Conservation (phyloP, 2,329 filamentous ascomycete species). For the Fusarium subtropicale region DNA sequence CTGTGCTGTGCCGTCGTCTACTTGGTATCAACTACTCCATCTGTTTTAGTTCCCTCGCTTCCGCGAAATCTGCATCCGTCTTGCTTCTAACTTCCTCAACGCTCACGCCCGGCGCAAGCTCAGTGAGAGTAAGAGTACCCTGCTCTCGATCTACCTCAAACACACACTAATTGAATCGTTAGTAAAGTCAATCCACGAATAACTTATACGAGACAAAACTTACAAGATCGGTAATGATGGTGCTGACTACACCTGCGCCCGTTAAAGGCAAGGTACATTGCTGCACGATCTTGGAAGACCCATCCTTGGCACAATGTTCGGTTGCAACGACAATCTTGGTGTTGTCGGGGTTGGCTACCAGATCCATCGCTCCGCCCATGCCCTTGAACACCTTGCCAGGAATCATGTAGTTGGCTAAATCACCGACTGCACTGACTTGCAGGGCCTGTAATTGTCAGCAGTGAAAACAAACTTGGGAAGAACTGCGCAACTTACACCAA, state of each 20-base stretch:
- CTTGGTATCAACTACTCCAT: conserved; percentile 51
- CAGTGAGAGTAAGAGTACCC: conserved; percentile 74
- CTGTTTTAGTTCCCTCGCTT: conserved; percentile 67
- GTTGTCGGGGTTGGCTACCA: conserved; percentile 76
- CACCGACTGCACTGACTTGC: conserved; percentile 81
- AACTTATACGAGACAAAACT: conserved; percentile 44
- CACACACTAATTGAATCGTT: conserved; percentile 64
- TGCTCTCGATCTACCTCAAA: conserved; percentile 74
- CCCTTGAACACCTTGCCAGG: conserved; percentile 89
- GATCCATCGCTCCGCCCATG: conserved; percentile 84
- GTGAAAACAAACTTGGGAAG: not conserved
- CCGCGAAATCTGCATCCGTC: conserved; percentile 75
- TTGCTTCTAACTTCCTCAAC: conserved; percentile 76
- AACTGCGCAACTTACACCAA: conserved; percentile 64
- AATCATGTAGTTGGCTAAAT: conserved; percentile 91
- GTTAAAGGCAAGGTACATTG: conserved; percentile 73
- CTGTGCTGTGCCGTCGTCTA: conserved; percentile 10
- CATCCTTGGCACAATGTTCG: conserved; percentile 76
- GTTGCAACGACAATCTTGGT: conserved; percentile 80
- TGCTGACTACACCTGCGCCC: conserved; percentile 74
- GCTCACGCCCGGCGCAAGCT: conserved; percentile 75
- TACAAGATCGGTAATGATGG: conserved; percentile 79
- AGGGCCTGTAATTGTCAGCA: conserved; percentile 62
- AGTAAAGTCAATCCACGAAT: not conserved
- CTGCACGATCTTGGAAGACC: conserved; percentile 73